A percentile compares a stretch with the other conserved stretches of the same genome.
These are phyloP conservation scores for Abelmoschus esculentus DNA, from an alignment of 345 rosid species.

Conservation along the genomic window DNA sequence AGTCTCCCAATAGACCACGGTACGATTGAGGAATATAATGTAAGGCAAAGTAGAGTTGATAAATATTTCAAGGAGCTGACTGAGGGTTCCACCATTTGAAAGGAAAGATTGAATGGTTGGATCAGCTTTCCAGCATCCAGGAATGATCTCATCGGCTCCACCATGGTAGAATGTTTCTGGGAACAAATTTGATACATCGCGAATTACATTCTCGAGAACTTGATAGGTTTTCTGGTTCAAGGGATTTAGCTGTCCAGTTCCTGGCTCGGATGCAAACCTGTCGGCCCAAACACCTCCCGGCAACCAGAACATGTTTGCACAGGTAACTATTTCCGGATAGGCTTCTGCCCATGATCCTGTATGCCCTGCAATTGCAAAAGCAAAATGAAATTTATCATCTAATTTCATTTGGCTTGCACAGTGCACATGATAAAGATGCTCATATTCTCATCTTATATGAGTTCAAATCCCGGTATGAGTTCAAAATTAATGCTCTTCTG, in stretches of 20 bases:
- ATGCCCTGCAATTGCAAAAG: conserved; percentile 31
- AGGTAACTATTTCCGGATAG: conserved; percentile 66
- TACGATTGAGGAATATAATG: conserved; percentile 58
- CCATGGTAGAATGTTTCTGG: conserved; percentile 72
- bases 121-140: conserved; percentile 80
- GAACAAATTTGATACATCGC: conserved; percentile 38
- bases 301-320: conserved; percentile 90
- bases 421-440: neutral
- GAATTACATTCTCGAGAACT: conserved; percentile 53
- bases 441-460: too few relatives aligned
- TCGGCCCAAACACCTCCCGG: conserved; percentile 51
- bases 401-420: neutral
- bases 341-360: conserved; percentile 90
- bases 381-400: neutral
- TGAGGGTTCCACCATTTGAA: conserved; percentile 52
- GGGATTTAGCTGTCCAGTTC: conserved; percentile 84
- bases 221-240: conserved; percentile 61
- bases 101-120: conserved; percentile 49
- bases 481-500: too few relatives aligned
- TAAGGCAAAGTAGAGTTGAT: conserved; percentile 51
- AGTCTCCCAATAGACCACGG: conserved; percentile 86
- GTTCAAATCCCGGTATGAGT: too few relatives aligned
- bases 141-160: conserved; percentile 69
- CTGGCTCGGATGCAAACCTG: conserved; percentile 71
- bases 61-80: conserved; percentile 60